Evolutionary conservation across 1,284 basidiomycete species (phyloP).

Genomic region (Cerrena zonata): DNA sequence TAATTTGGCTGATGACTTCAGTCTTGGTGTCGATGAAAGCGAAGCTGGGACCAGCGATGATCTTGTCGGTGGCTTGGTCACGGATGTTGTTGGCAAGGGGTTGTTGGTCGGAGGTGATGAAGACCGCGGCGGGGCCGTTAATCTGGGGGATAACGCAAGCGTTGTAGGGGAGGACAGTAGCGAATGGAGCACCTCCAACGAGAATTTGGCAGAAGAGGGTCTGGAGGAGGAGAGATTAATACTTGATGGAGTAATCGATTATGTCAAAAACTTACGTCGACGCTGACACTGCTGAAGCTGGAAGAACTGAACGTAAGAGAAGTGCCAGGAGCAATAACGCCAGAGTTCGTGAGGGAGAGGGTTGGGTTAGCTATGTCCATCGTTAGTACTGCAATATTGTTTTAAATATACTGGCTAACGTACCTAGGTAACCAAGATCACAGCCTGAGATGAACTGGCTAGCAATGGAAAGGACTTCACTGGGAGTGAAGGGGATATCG

Average conservation of each 20-base stretch:
- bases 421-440: conserved; percentile 56
- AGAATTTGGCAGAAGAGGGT: conserved; percentile 72
- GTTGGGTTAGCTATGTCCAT: conserved; percentile 48
- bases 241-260: too few species aligned
- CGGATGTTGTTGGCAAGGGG: conserved; percentile 61
- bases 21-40: conserved; percentile 58
- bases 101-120: conserved; percentile 58
- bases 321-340: conserved; percentile 49
- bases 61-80: conserved; percentile 50
- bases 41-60: conserved; percentile 69
- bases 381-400: neutral
- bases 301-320: conserved; percentile 52
- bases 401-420: conserved; percentile 14
- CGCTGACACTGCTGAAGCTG: conserved; percentile 28
- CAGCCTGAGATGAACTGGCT: conserved; percentile 70
- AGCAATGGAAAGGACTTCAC: conserved; percentile 71
- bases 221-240: too few species aligned
- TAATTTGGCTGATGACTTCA: conserved; percentile 45
- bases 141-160: conserved; percentile 59
- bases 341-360: conserved; percentile 61
- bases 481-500: conserved; percentile 63
- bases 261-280: conserved; percentile 37
- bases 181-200: conserved; percentile 51
- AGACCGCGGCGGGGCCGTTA: conserved; percentile 70
- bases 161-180: conserved; percentile 54